Evolutionary conservation across 139 green algal species (phyloP), one percentile per base, ranked within the genome.

Genomic region (Chlamydomonas incerta): DNA sequence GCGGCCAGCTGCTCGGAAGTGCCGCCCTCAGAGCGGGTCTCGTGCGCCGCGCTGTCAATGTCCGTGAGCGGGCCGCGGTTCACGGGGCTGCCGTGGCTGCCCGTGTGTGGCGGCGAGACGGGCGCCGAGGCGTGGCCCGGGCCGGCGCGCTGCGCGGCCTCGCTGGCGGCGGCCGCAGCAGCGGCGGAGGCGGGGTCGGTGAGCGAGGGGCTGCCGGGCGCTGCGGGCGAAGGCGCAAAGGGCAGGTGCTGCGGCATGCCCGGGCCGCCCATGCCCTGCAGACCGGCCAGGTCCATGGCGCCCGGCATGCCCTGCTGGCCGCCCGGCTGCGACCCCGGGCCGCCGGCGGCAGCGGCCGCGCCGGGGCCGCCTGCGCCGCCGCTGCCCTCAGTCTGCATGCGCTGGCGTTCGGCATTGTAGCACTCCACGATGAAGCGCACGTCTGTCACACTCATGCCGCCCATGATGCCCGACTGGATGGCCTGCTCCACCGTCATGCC

Each of bases 391-490:
- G 55, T 60, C 37, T 62, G 72, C 85, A 87, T 88, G 52, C 89
- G 89, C 67, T 81, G 72, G 20, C 85, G 71, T 66, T 92, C 86
- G 2, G 85, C 86, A 50, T 92, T 90, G 82, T 90, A 90, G 72
- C 85, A 88, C 77, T 92, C 89, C 2, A 92, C 89, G 58, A 92
- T 92, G 80, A 92, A 92, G 41, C 72, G 79, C 46, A 92, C 89
- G 31, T 92, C 89, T 0, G 85, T 91, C 21, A 90, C 88, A 58
- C 76, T 89, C 88, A 93, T 90, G 73, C 89, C 86, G 31, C 88
- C 90, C 88, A 93, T 92, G 80, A 93, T 92, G 82, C 88, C 90
- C 23, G 74, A 90, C 46, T 92, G 85, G 58, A 93, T 92, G 21
- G 88, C 88, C 75, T 92, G 89, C 75, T 92, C 86, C 0, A 92